phyloP scores from a whole-genome alignment of 2,329 filamentous ascomycete genomes.

The Exserohilum rostratum region DNA sequence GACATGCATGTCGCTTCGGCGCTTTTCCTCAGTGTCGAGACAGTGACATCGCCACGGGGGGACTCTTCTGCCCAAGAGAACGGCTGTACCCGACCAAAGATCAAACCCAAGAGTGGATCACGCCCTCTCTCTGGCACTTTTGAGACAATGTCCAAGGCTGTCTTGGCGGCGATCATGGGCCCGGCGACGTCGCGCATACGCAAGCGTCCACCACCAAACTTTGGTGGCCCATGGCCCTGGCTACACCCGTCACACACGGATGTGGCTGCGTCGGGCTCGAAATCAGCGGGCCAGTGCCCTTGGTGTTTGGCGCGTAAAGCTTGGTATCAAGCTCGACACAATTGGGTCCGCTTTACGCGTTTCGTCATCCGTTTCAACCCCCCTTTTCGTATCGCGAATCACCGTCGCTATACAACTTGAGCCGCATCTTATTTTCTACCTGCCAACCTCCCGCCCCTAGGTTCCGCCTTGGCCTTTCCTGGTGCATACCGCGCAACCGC shows the following conservation, averaged over 20 bases:
- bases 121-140: slow-evolving; percentile 20
- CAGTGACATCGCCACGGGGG: slow-evolving; percentile 4
- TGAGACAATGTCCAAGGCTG: slow-evolving; percentile 23
- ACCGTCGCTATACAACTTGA: slow-evolving; percentile 25
- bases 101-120: slow-evolving; percentile 31
- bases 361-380: slow-evolving; percentile 44
- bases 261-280: slow-evolving; percentile 31
- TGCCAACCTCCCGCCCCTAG: slow-evolving; percentile 27
- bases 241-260: slow-evolving; percentile 19
- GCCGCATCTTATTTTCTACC: slow-evolving; percentile 31
- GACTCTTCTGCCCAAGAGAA: slow-evolving; percentile 31
- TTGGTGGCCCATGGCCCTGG: slow-evolving; percentile 19
- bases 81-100: slow-evolving; percentile 23
- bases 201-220: slow-evolving; percentile 18
- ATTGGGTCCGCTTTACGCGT: slow-evolving; percentile 38
- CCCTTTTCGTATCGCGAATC: slow-evolving; percentile 28
- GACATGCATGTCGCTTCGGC: slow-evolving; percentile 5
- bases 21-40: slow-evolving; percentile 15
- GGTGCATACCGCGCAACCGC: slow-evolving; percentile 23
- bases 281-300: slow-evolving; percentile 31
- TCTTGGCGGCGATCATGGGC: slow-evolving; percentile 10
- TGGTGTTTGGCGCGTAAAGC: slow-evolving; percentile 39
- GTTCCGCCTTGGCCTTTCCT: slow-evolving; percentile 18
- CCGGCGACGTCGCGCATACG: slow-evolving; percentile 21
- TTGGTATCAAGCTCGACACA: slow-evolving; percentile 40